Conservation (phyloP, 2,329 filamentous ascomycete species). For the Lasiodiplodia hormozganensis region DNA sequence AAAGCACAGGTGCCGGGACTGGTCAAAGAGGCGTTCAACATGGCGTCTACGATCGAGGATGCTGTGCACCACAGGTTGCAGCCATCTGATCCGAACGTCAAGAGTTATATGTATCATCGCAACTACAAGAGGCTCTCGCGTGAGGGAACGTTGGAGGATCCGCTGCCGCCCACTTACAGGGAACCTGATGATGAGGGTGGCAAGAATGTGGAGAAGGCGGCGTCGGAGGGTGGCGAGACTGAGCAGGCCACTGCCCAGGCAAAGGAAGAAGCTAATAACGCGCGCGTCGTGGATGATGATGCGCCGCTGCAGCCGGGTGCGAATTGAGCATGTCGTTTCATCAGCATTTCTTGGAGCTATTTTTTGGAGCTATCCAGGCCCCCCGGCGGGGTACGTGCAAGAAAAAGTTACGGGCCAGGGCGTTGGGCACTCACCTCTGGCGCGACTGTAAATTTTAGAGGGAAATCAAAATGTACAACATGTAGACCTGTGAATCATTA, state of each 20-base stretch:
- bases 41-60: constrained; percentile 14
- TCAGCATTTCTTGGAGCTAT: background rate
- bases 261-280: background rate
- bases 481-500: constrained; percentile 4
- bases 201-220: background rate
- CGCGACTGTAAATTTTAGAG: no score
- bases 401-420: background rate
- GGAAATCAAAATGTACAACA: background rate
- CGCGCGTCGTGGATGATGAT: background rate
- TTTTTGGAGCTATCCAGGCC: background rate
- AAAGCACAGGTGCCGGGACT: background rate
- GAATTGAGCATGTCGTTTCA: background rate
- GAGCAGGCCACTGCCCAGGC: background rate
- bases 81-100: background rate
- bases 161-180: background rate
- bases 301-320: background rate
- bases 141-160: background rate
- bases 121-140: background rate
- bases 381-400: background rate
- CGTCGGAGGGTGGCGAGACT: background rate
- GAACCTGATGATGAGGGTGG: background rate
- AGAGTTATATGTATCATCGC: background rate
- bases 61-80: constrained; percentile 7
- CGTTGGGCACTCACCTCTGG: background rate
- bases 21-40: constrained; percentile 1